These are phyloP conservation scores for Gossypium turneri DNA, from an alignment of 345 rosid species.

Conservation along the genomic window DNA sequence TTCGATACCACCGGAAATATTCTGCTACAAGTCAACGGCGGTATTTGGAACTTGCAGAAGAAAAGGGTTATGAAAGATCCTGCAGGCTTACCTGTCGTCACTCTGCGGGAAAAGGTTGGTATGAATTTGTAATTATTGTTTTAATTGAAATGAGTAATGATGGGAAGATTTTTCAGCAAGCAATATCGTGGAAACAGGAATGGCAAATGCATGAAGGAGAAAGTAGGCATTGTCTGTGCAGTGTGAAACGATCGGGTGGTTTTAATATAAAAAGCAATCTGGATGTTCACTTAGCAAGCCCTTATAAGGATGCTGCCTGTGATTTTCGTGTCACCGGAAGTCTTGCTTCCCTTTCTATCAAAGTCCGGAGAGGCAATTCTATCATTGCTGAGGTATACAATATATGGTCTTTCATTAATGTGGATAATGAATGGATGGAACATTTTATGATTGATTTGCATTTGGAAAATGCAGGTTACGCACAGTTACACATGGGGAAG, in stretches of 20 bases:
- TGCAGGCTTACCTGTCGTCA: slow-evolving; percentile 59
- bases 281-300: slow-evolving; percentile 33
- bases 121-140: too few species aligned
- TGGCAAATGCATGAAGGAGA: slow-evolving; percentile 62
- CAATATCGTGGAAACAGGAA: slow-evolving; percentile 31
- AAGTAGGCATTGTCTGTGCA: slow-evolving; percentile 8
- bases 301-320: slow-evolving; percentile 19
- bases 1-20: slow-evolving; percentile 56
- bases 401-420: too few species aligned
- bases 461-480: slow-evolving; percentile 21
- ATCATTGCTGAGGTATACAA: slow-evolving; percentile 58
- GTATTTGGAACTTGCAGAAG: slow-evolving; percentile 48
- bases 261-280: slow-evolving; percentile 55
- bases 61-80: slow-evolving; percentile 61
- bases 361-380: slow-evolving; percentile 46
- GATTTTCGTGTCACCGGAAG: slow-evolving; percentile 55
- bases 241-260: slow-evolving; percentile 22
- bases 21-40: slow-evolving; percentile 68
- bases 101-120: slow-evolving; percentile 53
- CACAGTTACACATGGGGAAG: slow-evolving; percentile 59
- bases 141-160: too few species aligned
- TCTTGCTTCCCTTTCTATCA: slow-evolving; percentile 51
- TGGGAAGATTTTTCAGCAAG: too few species aligned
- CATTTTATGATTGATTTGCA: too few species aligned
- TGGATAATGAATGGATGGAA: too few species aligned